These are phyloP conservation scores for Apiotrichum sp. DNA, from an alignment of 1,284 basidiomycete species.

Conservation along the genomic window DNA sequence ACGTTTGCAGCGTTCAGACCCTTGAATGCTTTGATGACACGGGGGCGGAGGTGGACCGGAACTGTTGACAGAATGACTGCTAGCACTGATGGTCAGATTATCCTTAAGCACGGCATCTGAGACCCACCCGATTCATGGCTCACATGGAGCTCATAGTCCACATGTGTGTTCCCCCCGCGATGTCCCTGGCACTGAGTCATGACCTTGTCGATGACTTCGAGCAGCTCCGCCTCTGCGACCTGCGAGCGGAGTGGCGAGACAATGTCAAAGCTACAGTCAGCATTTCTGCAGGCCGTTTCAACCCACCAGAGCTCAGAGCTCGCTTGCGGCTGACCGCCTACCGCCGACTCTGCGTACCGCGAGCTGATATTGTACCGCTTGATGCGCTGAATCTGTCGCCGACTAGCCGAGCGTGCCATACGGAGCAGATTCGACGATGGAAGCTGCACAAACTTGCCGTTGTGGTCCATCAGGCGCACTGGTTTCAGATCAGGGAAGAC, in stretches of 20 bases:
- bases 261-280: slow-evolving; percentile 42
- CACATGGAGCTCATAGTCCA: slow-evolving; percentile 46
- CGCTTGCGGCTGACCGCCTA: slow-evolving; percentile 42
- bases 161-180: slow-evolving; percentile 18
- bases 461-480: slow-evolving; percentile 70
- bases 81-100: slow-evolving; percentile 24
- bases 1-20: slow-evolving; percentile 21
- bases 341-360: slow-evolving; percentile 51
- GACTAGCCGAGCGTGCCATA: slow-evolving; percentile 77
- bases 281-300: not conserved
- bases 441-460: slow-evolving; percentile 72
- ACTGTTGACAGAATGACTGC: slow-evolving; percentile 34
- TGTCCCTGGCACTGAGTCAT: slow-evolving; percentile 43
- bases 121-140: slow-evolving; percentile 37
- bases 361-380: slow-evolving; percentile 83
- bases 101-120: too few relatives aligned
- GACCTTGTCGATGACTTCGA: slow-evolving; percentile 45
- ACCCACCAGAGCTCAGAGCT: slow-evolving; percentile 39
- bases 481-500: slow-evolving; percentile 57
- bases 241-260: slow-evolving; percentile 42
- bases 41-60: slow-evolving; percentile 26
- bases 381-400: slow-evolving; percentile 66
- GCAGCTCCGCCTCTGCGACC: slow-evolving; percentile 45
- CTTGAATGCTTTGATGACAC: slow-evolving; percentile 35
- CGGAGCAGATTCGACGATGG: slow-evolving; percentile 71